Base-by-base conservation (phyloP, 768 basidiomycete genomes). In the Stropharia rugosoannulata region DNA sequence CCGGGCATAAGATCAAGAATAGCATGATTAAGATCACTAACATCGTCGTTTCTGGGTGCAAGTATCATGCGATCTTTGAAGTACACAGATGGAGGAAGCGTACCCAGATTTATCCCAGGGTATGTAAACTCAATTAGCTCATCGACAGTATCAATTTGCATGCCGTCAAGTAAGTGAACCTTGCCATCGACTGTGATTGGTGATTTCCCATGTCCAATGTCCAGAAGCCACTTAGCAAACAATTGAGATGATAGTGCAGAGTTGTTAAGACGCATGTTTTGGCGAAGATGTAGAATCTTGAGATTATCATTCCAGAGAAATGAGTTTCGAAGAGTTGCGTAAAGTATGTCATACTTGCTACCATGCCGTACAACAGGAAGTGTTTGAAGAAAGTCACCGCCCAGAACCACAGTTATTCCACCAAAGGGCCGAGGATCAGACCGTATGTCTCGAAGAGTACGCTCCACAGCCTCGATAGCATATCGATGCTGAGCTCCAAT, bases 341-440 rank as follows among this genome's bases (percentile, higher is more conserved):
- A 42, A 70, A 80, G 66, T 63, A 79, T 76, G 9, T 78, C 66
- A 37, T 66, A 64, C 37, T 71, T 51, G 4, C 67, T 63, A 0
- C 77, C 79, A 56, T 68, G 60, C 0, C 52, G 61, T 8, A 82
- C 64, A 0, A 82, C 75, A 39, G 79, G 80, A 0, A 82, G 67
- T 0, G 63, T 79, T 57, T 81, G 81, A 5, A 69, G 68, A 47
- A 77, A 81, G 58, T 83, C 79, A 1, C 79, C 81, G 39, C 76
- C 77, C 70, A 81, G 76, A 3, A 82, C 49, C 0, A 78, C 62
- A 16, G 74, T 74, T 6, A 79, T 61, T n/a, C 75, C 78, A 27
- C 74, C 79, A 75, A 78, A 83, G 1, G 68, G 67, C 1, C 19
- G 29, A 13, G 69, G 37, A 27, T 53, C 16, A 29, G 64, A 41